phyloP scores from a whole-genome alignment of 2,329 filamentous ascomycete genomes.

The Xylaria digitata region DNA sequence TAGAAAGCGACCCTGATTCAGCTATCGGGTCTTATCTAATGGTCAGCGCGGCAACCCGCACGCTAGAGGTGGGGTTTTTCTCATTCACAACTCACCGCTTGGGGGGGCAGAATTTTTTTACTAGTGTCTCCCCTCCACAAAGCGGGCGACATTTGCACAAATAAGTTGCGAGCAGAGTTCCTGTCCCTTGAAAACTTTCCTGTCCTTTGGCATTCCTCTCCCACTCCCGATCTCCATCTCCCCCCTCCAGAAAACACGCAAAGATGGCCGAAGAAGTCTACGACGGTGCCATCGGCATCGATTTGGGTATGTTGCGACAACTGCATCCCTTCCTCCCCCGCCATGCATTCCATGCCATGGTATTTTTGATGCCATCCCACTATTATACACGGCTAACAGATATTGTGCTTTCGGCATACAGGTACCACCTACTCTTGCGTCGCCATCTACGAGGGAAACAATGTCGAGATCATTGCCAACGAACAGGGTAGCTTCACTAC shows the following conservation, averaged over 20 bases:
- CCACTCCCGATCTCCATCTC: constrained; percentile 22
- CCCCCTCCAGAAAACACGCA: constrained; percentile 35
- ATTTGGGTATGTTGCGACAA: constrained; percentile 80
- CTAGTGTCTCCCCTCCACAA: constrained; percentile 36
- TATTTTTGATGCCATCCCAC: too few species aligned
- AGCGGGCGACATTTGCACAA: constrained; percentile 41
- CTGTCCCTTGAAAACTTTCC: constrained; percentile 39
- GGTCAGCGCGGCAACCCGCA: constrained; percentile 16
- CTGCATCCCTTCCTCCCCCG: too few species aligned
- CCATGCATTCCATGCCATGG: too few species aligned
- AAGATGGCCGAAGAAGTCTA: constrained; percentile 97
- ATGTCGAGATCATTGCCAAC: constrained; percentile 99
- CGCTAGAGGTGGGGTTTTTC: constrained; percentile 37
- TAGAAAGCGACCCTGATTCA: constrained; percentile 21
- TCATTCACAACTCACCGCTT: constrained; percentile 39
- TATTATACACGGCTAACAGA: constrained; percentile 14
- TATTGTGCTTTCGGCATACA: constrained; percentile 53
- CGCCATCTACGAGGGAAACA: constrained; percentile 98
- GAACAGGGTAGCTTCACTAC: constrained; percentile 99
- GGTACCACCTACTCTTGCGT: constrained; percentile 99
- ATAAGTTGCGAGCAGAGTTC: constrained; percentile 35
- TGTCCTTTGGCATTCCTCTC: constrained; percentile 38
- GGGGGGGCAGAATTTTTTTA: constrained; percentile 43
- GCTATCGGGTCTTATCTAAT: constrained; percentile 39
- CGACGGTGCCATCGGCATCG: constrained; percentile 99